A percentile compares a stretch with the other conserved stretches of the same genome.
Evolutionary conservation across 176 grass and related monocot genomes (phyloP).

Genomic region (Thinopyrum elongatum): DNA sequence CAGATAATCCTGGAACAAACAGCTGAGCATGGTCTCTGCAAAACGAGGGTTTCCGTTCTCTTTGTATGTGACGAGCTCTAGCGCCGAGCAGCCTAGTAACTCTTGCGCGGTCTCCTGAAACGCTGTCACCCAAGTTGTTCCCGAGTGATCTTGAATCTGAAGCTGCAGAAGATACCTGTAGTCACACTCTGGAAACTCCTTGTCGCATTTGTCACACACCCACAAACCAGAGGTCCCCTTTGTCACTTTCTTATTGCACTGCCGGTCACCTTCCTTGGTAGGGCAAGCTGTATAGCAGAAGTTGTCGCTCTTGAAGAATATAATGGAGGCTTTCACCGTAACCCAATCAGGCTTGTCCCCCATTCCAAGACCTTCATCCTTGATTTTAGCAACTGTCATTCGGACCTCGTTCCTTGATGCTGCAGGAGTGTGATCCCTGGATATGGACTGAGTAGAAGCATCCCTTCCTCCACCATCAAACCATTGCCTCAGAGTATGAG

Average conservation of each 20-base stretch:
- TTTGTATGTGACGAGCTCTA: slow-evolving; percentile 59
- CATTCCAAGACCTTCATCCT: slow-evolving; percentile 84
- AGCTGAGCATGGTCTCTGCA: slow-evolving; percentile 44
- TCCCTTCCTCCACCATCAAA: slow-evolving; percentile 80
- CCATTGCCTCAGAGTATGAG: slow-evolving; percentile 70
- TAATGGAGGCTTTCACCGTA: slow-evolving; percentile 70
- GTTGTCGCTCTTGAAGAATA: slow-evolving; percentile 79
- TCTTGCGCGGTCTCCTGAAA: slow-evolving; percentile 86
- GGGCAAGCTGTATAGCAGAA: slow-evolving; percentile 93
- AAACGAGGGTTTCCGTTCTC: slow-evolving; percentile 51
- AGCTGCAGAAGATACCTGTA: slow-evolving; percentile 90
- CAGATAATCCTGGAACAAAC: slow-evolving; percentile 60
- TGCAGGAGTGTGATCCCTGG: slow-evolving; percentile 62
- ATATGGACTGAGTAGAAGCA: slow-evolving; percentile 77
- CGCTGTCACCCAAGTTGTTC: slow-evolving; percentile 73
- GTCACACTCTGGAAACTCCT: slow-evolving; percentile 86
- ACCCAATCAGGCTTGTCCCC: slow-evolving; percentile 80
- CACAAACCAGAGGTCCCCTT: slow-evolving; percentile 52
- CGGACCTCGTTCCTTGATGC: slow-evolving; percentile 63
- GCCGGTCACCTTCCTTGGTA: slow-evolving; percentile 64
- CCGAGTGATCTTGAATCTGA: slow-evolving; percentile 90
- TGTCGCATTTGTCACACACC: slow-evolving; percentile 77
- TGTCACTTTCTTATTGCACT: slow-evolving; percentile 80
- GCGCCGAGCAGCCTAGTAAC: slow-evolving; percentile 66
- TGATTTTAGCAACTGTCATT: slow-evolving; percentile 71